These are phyloP conservation scores for grape (Vitis vinifera) DNA, from an alignment of 164 flowering plant genomes.

Conservation along the genomic window DNA sequence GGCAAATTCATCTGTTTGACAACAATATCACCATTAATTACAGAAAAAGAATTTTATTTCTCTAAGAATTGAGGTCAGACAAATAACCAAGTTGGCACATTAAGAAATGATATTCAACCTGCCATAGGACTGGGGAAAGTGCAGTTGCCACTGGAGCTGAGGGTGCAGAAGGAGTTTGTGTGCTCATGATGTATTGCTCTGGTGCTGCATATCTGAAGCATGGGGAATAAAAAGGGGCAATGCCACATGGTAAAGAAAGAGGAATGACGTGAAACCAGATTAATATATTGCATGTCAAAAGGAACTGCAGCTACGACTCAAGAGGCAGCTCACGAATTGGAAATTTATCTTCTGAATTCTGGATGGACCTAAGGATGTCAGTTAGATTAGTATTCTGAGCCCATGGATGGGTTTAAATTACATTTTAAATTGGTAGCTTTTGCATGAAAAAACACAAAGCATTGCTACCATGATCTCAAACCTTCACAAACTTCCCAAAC, in stretches of 20 bases:
- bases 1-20: constrained; percentile 86
- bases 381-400: no score
- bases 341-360: no score
- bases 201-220: constrained; percentile 88
- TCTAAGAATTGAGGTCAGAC: constrained; percentile 3
- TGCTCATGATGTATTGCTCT: constrained; percentile 99
- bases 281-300: neutral
- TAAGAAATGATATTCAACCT: constrained; percentile 38
- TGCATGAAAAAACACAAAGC: no score
- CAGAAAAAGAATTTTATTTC: neutral
- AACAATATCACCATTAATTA: constrained; percentile 8
- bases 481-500: no score
- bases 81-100: constrained; percentile 5
- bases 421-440: no score
- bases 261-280: neutral
- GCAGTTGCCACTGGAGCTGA: constrained; percentile 96
- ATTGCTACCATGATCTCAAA: no score
- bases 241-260: neutral
- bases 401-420: no score
- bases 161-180: constrained; percentile 98
- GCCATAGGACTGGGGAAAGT: constrained; percentile 98
- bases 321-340: no score
- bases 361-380: no score
- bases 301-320: neutral
- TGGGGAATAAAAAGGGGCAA: constrained; percentile 5